Conservation (phyloP, 495 filamentous ascomycete species). For the Thozetella sp. region DNA sequence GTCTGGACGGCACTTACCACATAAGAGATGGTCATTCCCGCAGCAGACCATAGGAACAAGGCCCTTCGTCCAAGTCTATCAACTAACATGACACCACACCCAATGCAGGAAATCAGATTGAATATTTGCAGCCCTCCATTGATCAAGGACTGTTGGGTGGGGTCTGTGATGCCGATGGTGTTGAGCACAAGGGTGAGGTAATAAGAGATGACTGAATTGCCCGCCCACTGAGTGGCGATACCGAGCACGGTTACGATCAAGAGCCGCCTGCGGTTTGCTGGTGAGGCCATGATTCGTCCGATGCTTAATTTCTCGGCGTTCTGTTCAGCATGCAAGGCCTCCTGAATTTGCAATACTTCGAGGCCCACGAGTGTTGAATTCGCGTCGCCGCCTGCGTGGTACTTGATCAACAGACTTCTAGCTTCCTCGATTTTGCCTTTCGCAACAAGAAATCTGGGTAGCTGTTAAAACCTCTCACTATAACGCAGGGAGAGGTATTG, state of each 20-base stretch:
- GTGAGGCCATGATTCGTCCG: too few species aligned
- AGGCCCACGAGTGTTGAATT: too few species aligned
- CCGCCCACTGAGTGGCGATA: conserved; percentile 40
- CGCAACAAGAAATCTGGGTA: not conserved
- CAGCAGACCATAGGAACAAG: conserved; percentile 56
- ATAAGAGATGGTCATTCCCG: conserved; percentile 11
- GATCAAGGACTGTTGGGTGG: conserved; percentile 54
- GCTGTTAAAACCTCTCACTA: too few species aligned
- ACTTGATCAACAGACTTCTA: too few species aligned
- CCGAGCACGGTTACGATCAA: not conserved
- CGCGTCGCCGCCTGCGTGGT: too few species aligned
- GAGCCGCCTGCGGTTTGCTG: not conserved
- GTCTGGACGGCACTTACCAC: not conserved
- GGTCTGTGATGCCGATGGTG: conserved; percentile 47
- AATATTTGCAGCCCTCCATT: conserved; percentile 41
- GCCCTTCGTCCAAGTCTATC: conserved; percentile 56
- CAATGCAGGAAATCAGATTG: conserved; percentile 33
- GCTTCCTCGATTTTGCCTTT: too few species aligned
- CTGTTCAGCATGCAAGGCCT: not conserved
- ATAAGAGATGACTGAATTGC: conserved; percentile 51
- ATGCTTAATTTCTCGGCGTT: too few species aligned
- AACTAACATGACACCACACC: conserved; percentile 53
- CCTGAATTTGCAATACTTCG: too few species aligned
- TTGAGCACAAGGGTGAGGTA: conserved; percentile 34
- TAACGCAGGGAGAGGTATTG: too few species aligned